These are phyloP conservation scores for Aschersonia sp. DNA, from an alignment of 2,329 filamentous ascomycete genomes.

Conservation along the genomic window DNA sequence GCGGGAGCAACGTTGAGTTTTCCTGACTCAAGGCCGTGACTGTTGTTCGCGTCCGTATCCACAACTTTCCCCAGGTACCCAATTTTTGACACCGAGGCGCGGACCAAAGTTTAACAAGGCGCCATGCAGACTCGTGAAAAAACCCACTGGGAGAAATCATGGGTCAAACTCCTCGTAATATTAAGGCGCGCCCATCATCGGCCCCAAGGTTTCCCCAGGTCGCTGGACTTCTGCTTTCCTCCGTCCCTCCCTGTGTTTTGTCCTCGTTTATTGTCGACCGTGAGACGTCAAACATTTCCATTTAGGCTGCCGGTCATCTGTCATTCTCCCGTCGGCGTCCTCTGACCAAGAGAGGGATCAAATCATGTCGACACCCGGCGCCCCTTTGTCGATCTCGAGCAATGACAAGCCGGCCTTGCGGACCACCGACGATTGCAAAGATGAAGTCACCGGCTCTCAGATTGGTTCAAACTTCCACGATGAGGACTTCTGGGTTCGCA, in stretches of 20 bases:
- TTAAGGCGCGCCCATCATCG: background rate
- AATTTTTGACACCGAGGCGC: background rate
- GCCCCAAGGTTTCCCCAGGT: background rate
- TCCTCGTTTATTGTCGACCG: background rate
- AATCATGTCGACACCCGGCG: conserved; percentile 2
- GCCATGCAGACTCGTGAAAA: background rate
- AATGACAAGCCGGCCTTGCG: conserved; percentile 4
- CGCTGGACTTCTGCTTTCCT: background rate
- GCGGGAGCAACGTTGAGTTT: background rate
- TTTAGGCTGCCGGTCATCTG: background rate
- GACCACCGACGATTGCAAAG: conserved; percentile 1
- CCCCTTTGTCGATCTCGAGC: background rate
- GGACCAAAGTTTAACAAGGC: background rate
- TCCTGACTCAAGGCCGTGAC: background rate
- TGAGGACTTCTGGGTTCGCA: conserved; percentile 18
- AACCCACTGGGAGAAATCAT: background rate
- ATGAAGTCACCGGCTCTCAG: conserved; percentile 2
- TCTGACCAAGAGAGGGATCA: background rate
- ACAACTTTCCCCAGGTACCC: background rate
- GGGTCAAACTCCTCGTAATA: background rate
- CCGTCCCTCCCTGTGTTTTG: background rate
- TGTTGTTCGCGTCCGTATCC: background rate
- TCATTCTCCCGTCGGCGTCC: background rate
- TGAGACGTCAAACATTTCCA: background rate
- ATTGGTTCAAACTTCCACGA: conserved; percentile 9